Evolutionary conservation across 177 flowering plant species (phyloP).

Genomic region (Vitis hybrid): DNA sequence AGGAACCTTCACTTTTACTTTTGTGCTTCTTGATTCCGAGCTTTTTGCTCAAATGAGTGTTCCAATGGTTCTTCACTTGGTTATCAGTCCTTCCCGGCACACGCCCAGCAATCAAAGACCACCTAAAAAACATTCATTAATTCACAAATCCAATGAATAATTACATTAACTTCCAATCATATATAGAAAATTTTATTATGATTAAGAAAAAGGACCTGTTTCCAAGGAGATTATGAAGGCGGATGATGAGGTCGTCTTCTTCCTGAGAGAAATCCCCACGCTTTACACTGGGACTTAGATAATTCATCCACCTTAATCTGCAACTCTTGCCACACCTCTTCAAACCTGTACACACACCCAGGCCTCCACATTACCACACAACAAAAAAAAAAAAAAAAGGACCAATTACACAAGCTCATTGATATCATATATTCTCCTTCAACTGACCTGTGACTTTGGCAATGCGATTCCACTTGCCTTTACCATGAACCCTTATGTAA

Average conservation of each 20-base stretch:
- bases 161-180: no score
- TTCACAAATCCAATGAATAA: no score
- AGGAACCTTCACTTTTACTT: background rate
- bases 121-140: slow-evolving; percentile 18
- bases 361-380: background rate
- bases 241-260: slow-evolving; percentile 54
- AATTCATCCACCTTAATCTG: slow-evolving; percentile 46
- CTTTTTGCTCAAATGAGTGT: slow-evolving; percentile 47
- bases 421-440: background rate
- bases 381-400: background rate
- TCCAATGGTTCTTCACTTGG: slow-evolving; percentile 58
- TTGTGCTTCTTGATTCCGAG: slow-evolving; percentile 18
- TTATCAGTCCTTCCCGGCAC: slow-evolving; percentile 55
- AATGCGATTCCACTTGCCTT: slow-evolving; percentile 45
- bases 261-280: slow-evolving; percentile 40
- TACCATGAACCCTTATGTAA: slow-evolving; percentile 38
- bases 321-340: slow-evolving; percentile 48
- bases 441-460: slow-evolving; percentile 30
- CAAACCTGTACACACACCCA: slow-evolving; percentile 18
- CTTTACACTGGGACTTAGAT: slow-evolving; percentile 36
- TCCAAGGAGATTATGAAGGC: slow-evolving; percentile 56
- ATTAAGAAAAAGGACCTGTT: slow-evolving; percentile 29
- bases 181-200: no score
- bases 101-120: slow-evolving; percentile 52
- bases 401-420: background rate